Evolutionary conservation across 306 rosid genomes (phyloP), one percentile per base, ranked within the genome.

Genomic region (Nissolia schottii): DNA sequence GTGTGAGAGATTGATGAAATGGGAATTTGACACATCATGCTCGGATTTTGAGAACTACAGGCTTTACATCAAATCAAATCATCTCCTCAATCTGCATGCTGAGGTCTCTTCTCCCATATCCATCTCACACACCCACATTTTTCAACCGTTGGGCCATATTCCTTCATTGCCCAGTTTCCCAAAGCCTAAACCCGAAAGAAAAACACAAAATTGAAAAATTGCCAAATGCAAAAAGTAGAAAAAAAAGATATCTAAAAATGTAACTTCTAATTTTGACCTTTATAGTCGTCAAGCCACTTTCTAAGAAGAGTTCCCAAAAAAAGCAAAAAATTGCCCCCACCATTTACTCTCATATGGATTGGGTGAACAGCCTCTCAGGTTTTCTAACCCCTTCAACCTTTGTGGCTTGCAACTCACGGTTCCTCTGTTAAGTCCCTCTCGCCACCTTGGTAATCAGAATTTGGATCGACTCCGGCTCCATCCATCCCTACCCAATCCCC

Each of bases 1-100:
- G 16, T 7, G 67, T 68, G 73, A 70, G 76, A 23, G 83, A 87
- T 81, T 86, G 92, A 84, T 86, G 82, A 83, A 85, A 87, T 85
- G 70, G 64, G 82, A 88, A 77, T 87, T 86, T 90, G 96, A 90
- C 96, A 85, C 88, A 86, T 85, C 94, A 84, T 80, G 95, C 98
- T 88, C 92, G 81, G 75, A 86, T 82, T 90, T 86, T 88, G 85
- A 86, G 92, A 82, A 61, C 80, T 22, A 48, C 85, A 81, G 84
- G 83, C 87, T 81, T 85, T 80, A 82, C 75, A 87, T 85, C 92
- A 83, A 83, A 85, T 87, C 89, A 85, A 80, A 82, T 82, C 81
- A 78, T 61, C 83, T 74, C 85, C 71, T 85, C 88, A 76, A 87
- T 80, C 82, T 85, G 89, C 85, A 85, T 77, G 87, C 82, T 77